Conservation (phyloP, 2,329 filamentous ascomycete species). For the Penicillium sp. region DNA sequence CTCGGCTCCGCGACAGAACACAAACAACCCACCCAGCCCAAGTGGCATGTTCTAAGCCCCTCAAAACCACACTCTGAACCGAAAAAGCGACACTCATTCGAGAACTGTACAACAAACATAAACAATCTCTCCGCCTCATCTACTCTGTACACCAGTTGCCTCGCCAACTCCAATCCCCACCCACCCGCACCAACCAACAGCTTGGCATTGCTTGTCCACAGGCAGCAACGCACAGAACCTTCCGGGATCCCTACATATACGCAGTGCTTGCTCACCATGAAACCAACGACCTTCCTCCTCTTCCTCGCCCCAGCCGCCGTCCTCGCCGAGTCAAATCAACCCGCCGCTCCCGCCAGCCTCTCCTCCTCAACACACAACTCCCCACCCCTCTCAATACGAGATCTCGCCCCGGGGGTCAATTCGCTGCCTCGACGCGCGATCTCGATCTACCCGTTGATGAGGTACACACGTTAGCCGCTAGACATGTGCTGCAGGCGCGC, state of each 20-base stretch:
- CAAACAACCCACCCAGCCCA: not conserved
- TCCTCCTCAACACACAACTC: conserved; percentile 16
- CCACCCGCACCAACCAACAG: conserved; percentile 22
- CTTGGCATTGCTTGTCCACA: conserved; percentile 28
- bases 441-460: not conserved
- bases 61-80: not conserved
- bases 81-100: not conserved
- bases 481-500: conserved; percentile 31
- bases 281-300: conserved; percentile 16
- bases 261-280: conserved; percentile 16
- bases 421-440: conserved; percentile 1
- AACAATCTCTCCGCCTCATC: not conserved
- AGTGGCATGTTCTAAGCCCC: conserved; percentile 3
- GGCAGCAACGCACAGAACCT: conserved; percentile 9
- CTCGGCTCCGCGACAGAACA: conserved; percentile 5
- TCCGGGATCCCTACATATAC: not conserved
- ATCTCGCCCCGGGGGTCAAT: conserved; percentile 7
- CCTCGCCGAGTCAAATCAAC: conserved; percentile 19
- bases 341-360: conserved; percentile 10
- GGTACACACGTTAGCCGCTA: conserved; percentile 14
- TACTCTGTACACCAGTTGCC: conserved; percentile 21
- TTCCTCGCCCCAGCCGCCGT: conserved; percentile 19
- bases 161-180: conserved; percentile 20
- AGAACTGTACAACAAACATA: not conserved
- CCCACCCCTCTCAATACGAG: conserved; percentile 23